A percentile compares a stretch with the other conserved stretches of the same genome.
Evolutionary conservation across 805 yeast species (phyloP).

Genomic region (Tetrapisispora pingtungensis): DNA sequence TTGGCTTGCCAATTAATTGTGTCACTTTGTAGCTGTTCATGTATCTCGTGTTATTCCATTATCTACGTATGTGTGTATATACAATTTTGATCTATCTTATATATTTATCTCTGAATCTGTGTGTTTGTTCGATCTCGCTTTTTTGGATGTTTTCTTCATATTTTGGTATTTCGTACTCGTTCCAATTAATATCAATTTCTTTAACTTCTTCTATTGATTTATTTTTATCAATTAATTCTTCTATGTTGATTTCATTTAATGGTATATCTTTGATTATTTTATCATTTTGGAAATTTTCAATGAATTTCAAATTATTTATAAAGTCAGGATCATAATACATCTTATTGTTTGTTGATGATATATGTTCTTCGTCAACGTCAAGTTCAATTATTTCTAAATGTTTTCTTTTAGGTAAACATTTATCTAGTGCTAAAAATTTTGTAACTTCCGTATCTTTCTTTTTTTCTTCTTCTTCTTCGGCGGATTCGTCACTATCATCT

Average conservation of each 20-base stretch:
- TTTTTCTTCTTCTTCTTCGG: not conserved
- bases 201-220: no score
- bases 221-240: not conserved
- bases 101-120: constrained; percentile 8
- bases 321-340: constrained; percentile 33
- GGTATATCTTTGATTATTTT: not conserved
- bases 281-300: constrained; percentile 4
- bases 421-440: constrained; percentile 70
- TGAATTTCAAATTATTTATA: constrained; percentile 13
- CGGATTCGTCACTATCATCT: constrained; percentile 6
- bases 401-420: constrained; percentile 58
- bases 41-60: no score
- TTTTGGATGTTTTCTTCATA: constrained; percentile 13
- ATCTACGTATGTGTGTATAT: no score
- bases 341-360: constrained; percentile 9
- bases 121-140: constrained; percentile 16
- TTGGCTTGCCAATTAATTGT: no score
- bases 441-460: constrained; percentile 30
- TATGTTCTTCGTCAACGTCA: constrained; percentile 25
- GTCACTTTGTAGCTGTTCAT: no score
- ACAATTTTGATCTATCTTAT: not conserved
- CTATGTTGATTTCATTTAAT: constrained; percentile 4
- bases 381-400: constrained; percentile 47
- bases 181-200: constrained; percentile 1
- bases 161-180: constrained; percentile 9